Conservation (phyloP, 768 basidiomycete species). For the Tephrocybe sp. region DNA sequence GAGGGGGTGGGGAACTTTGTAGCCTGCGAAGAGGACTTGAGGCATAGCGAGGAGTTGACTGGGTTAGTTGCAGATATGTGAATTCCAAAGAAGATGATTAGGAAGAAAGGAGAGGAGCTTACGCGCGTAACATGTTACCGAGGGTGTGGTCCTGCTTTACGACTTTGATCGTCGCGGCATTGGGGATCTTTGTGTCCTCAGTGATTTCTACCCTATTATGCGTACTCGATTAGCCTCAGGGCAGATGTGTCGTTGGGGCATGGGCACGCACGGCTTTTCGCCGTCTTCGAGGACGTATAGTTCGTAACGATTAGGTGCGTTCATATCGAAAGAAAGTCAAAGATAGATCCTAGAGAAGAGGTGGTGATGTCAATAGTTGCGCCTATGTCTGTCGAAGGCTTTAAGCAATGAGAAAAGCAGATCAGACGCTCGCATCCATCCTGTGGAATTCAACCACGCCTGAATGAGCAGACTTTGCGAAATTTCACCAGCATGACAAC, state of each 20-base stretch:
- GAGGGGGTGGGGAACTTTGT: constrained; percentile 96
- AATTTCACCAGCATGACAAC: too few relatives aligned
- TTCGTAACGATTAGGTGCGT: constrained; percentile 92
- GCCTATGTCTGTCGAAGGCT: too few relatives aligned
- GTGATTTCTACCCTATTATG: constrained; percentile 73
- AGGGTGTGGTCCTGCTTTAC: constrained; percentile 97
- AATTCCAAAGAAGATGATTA: constrained; percentile 1
- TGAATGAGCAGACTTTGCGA: too few relatives aligned
- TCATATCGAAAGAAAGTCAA: constrained; percentile 49
- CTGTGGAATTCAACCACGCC: too few relatives aligned
- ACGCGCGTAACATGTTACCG: constrained; percentile 96
- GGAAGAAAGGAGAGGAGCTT: constrained; percentile 27
- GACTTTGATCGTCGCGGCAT: constrained; percentile 92
- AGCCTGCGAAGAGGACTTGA: constrained; percentile 91
- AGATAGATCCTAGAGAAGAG: background rate
- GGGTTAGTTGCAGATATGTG: constrained; percentile 13
- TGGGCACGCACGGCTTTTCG: constrained; percentile 80
- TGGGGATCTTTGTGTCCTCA: constrained; percentile 97
- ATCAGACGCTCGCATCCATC: too few relatives aligned
- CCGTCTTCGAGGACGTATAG: constrained; percentile 76
- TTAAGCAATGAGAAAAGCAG: too few relatives aligned
- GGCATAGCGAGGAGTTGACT: constrained; percentile 91
- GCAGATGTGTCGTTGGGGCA: background rate
- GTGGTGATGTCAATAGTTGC: background rate
- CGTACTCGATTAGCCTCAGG: too few relatives aligned